Base-by-base conservation (phyloP, 139 green algal species). In the Desmodesmus armatus region DNA sequence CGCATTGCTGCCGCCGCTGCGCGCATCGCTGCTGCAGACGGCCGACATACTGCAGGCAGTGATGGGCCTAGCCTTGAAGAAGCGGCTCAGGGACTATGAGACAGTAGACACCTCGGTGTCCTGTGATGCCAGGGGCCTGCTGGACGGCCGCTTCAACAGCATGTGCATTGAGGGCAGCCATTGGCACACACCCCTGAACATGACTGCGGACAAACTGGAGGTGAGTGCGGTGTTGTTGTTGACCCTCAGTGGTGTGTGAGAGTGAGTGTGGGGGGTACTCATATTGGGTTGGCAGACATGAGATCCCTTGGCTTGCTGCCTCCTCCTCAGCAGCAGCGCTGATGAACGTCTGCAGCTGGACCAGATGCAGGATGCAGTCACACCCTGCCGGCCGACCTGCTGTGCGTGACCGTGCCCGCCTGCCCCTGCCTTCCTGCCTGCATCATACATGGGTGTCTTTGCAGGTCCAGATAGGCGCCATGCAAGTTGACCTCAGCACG, bases 161-260 rank as follows among this genome's bases (percentile, higher is more conserved):
- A 9, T 84, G 25, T 29, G n/a, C 78, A 84, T 84, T 37, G 41
- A 75, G 27, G 78, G 78, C 40, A 47, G 60, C 5, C 55, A 84
- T 60, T 84, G 78, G 78, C 40, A 44, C 33, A 84, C 78, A 23
- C 78, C 78, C 5, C 78, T 84, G 21, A 73, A 63, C 60, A 73
- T 84, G 60, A 84, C 78, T 31, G 78, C 78, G 41, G 58, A 84
- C 29, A 31, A 29, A 66, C 60, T 84, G 25, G 53, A 83, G 76
- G 76, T 83, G 1, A 3, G 76, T 25, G n/a, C n/a, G 17, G n/a
- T 51, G 17, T n/a, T 62, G 1, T 62, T 1, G 17, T 17, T 27
- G 51, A 19, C 1, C 51, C 19, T 62, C 21, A 27, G 17, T 62
- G 51, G 51, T 19, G 1, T 19, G 17, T 27, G 21, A 62, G 51